Conservation (phyloP, 1,284 basidiomycete genomes). For the Amylostereum chailletii region DNA sequence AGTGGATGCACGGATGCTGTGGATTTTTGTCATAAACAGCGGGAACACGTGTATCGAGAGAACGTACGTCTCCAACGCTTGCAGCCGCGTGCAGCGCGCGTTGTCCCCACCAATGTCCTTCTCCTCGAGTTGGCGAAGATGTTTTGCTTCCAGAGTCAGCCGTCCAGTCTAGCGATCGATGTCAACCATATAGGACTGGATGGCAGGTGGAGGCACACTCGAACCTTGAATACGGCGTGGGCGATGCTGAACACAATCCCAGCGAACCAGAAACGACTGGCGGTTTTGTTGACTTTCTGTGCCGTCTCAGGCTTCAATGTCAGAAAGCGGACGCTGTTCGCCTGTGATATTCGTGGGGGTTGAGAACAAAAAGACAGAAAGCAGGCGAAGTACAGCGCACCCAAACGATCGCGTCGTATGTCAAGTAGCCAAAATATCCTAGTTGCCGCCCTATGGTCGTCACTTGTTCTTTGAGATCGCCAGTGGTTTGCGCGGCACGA, state of each 20-base stretch:
- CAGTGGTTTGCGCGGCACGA: conserved; percentile 56
- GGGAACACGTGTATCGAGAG: conserved; percentile 4
- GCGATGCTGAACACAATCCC: conserved; percentile 78
- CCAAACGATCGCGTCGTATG: conserved; percentile 80
- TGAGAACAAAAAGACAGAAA: not conserved
- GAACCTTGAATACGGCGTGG: conserved; percentile 61
- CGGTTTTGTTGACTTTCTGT: conserved; percentile 59
- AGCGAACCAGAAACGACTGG: conserved; percentile 86
- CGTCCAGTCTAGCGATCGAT: conserved; percentile 38
- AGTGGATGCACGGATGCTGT: conserved; percentile 57
- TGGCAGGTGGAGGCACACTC: not conserved
- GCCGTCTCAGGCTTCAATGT: conserved; percentile 57
- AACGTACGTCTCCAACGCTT: conserved; percentile 48
- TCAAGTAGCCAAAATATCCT: conserved; percentile 85
- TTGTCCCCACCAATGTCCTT: conserved; percentile 63
- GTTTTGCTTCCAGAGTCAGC: conserved; percentile 50
- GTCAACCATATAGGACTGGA: not conserved
- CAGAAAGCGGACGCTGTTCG: conserved; percentile 65
- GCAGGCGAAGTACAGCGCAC: conserved; percentile 31
- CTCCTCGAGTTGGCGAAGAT: conserved; percentile 41
- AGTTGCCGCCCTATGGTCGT: conserved; percentile 82
- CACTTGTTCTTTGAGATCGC: conserved; percentile 67
- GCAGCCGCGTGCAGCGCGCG: conserved; percentile 54
- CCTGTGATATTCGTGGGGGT: conserved; percentile 27
- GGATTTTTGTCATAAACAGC: conserved; percentile 1